Evolutionary conservation across 352 stramenopile species (phyloP), one percentile per base, ranked within the genome.

Genomic region (Lagenidium sp.): DNA sequence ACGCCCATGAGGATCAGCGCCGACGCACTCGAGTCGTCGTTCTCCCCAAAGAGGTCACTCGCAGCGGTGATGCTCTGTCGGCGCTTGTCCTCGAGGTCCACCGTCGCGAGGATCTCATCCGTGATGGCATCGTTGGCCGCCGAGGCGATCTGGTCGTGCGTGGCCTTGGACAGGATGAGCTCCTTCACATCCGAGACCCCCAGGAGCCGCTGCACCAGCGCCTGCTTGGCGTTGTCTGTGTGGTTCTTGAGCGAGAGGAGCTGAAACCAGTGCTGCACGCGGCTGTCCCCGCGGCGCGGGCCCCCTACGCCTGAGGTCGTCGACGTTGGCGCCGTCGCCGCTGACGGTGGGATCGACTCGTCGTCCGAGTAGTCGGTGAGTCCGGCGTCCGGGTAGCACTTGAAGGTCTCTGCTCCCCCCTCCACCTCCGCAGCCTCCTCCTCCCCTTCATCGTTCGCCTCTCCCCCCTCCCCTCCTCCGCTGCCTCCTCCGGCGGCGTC

Each of bases 61-160:
- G 36, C 40, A 22, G 25, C 29, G 36, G 25, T 41, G 35, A 36
- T 35, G 47, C 53, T 61, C 46, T 61, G 38, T 10, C 53, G 46
- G 1, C 53, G 53, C 41, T 49, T 54, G 41, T 87, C 67, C 37
- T 85, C 72, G 38, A 63, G 37, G 45, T 84, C 68, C 24, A 87
- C 69, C 2, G 66, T 78, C 31, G 62, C 75, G 18, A 85, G 16
- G 34, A 85, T 82, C 51, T 87, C 74, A 46, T 87, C 65, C 21
- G 69, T 76, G 44, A 87, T 82, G 6, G 72, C 75, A 41, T 85
- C 75, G 49, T 85, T 83, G 13, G 72, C 75, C 0, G 72, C 72
- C 6, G 62, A 62, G 13, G 72, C 75, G 47, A 87, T 87, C 47
- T 83, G 67, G 24, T 87, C 75, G 43, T 85, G 55, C 3, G 64